phyloP scores from a whole-genome alignment of 352 stramenopile species.

The Pythium aquatile region DNA sequence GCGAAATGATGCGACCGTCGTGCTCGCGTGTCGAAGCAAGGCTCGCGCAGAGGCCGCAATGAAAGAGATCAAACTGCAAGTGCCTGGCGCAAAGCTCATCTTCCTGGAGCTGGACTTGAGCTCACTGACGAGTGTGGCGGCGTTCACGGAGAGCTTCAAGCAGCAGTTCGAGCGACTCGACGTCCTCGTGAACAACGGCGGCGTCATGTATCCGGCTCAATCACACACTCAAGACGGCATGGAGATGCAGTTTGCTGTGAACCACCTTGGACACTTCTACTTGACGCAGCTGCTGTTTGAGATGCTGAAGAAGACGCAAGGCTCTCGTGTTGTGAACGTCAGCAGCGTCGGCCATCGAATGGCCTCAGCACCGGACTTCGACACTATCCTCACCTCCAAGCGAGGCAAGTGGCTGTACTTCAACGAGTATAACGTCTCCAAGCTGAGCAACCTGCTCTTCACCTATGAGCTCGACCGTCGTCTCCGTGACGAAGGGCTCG shows the following conservation, averaged over 20 bases:
- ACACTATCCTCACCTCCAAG: conserved; percentile 15
- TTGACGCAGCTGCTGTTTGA: conserved; percentile 57
- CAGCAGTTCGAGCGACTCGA: conserved; percentile 45
- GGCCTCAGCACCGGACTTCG: conserved; percentile 15
- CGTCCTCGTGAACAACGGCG: conserved; percentile 77
- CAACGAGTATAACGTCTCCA: conserved; percentile 48
- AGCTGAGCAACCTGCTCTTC: conserved; percentile 33
- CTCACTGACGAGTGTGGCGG: conserved; percentile 37
- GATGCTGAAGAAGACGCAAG: conserved; percentile 27
- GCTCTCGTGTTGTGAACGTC: conserved; percentile 44
- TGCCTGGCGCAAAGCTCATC: conserved; percentile 21
- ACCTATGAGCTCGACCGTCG: conserved; percentile 29
- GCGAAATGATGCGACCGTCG: conserved; percentile 48
- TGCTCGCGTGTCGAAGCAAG: conserved; percentile 55
- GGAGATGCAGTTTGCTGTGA: conserved; percentile 69
- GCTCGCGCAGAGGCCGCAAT: conserved; percentile 13
- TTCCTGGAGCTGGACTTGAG: conserved; percentile 49
- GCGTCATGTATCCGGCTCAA: conserved; percentile 36
- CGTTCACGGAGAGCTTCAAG: conserved; percentile 43
- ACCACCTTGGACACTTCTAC: conserved; percentile 73
- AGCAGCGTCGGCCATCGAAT: conserved; percentile 32
- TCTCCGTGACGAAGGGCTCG: conserved; percentile 20
- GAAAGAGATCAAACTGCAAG: conserved; percentile 24
- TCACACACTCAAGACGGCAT: conserved; percentile 37
- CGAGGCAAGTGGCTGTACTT: conserved; percentile 30